These are phyloP conservation scores for Seiridium cupressi DNA, from an alignment of 2,329 filamentous ascomycete genomes.

Conservation along the genomic window DNA sequence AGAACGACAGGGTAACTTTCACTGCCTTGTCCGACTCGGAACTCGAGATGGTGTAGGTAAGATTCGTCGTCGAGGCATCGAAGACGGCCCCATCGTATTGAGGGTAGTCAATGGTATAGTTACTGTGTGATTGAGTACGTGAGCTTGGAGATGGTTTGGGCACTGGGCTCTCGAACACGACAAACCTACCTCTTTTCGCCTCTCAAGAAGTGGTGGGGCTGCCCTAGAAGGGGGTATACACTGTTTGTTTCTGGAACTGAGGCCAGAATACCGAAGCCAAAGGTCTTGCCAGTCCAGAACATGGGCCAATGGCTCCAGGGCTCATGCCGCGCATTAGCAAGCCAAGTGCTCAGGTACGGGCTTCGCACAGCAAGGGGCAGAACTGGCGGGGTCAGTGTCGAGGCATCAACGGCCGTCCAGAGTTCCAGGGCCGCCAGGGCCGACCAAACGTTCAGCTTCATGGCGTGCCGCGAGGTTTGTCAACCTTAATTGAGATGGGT, in stretches of 20 bases:
- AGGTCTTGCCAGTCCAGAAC: conserved; percentile 66
- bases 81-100: conserved; percentile 43
- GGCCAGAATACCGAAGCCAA: conserved; percentile 51
- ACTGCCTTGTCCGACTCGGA: conserved; percentile 19
- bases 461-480: conserved; percentile 8
- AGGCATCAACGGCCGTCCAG: conserved; percentile 39
- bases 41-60: conserved; percentile 41
- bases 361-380: conserved; percentile 58
- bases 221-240: conserved; percentile 50
- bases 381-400: conserved; percentile 54
- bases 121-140: conserved; percentile 15
- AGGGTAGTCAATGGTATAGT: conserved; percentile 39
- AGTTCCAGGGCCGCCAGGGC: conserved; percentile 23
- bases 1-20: conserved; percentile 49
- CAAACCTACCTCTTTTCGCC: conserved; percentile 7
- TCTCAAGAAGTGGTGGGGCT: conserved; percentile 47
- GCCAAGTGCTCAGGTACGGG: conserved; percentile 60
- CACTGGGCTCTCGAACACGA: not conserved
- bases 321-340: conserved; percentile 65
- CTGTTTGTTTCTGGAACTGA: conserved; percentile 38
- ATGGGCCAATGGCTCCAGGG: conserved; percentile 88
- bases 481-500: not conserved
- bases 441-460: conserved; percentile 22
- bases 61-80: conserved; percentile 48
- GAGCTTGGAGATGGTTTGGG: conserved; percentile 16